Conservation (phyloP, 768 basidiomycete genomes). For the Suillus hirtellus region DNA sequence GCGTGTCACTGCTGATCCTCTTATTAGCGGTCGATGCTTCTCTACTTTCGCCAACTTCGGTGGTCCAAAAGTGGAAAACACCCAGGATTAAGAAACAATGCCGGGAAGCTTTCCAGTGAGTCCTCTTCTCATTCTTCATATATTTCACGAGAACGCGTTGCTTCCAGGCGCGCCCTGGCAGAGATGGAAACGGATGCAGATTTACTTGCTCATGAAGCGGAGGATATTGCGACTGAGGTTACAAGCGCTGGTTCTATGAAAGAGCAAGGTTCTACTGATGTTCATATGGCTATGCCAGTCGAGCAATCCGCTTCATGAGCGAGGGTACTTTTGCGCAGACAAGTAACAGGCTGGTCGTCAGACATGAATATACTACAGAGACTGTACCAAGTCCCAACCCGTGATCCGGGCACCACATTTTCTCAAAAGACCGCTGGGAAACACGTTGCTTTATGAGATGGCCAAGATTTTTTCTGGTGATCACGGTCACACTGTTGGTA, state of each 20-base stretch:
- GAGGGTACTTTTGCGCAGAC: not conserved
- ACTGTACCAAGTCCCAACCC: not conserved
- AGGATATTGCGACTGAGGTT: conserved; percentile 7
- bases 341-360: not conserved
- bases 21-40: conserved; percentile 63
- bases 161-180: conserved; percentile 40
- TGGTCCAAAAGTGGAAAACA: conserved; percentile 63
- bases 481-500: conserved; percentile 32
- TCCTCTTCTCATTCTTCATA: conserved; percentile 11
- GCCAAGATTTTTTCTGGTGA: conserved; percentile 42
- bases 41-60: conserved; percentile 52
- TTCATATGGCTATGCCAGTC: not conserved
- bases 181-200: conserved; percentile 48
- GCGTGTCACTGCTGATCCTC: conserved; percentile 1
- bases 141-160: not conserved
- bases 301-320: not conserved
- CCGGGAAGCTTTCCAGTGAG: conserved; percentile 62
- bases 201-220: conserved; percentile 7
- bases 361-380: not conserved
- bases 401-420: not conserved
- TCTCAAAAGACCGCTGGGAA: conserved; percentile 35
- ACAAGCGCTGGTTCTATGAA: conserved; percentile 8
- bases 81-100: conserved; percentile 51
- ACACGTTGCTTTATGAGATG: conserved; percentile 36
- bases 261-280: not conserved